Evolutionary conservation across 2,329 filamentous ascomycete species (phyloP).

Genomic region (Madurella fahalii): DNA sequence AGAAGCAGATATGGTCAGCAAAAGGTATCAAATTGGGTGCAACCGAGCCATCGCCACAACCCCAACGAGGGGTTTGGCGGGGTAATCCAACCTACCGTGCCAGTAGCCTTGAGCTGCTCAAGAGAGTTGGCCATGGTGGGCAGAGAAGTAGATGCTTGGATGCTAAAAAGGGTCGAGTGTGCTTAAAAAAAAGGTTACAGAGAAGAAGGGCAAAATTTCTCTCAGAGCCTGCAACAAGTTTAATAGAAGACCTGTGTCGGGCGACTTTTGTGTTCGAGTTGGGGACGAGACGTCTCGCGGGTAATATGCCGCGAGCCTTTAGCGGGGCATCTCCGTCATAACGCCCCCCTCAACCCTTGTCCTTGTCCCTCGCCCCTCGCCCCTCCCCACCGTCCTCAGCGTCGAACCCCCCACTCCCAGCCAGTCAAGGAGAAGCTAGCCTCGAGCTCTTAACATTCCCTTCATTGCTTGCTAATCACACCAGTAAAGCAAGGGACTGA

Average conservation of each 20-base stretch:
- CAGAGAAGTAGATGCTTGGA: conserved; percentile 2
- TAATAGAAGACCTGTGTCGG: conserved; percentile 2
- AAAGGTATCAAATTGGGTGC: neutral
- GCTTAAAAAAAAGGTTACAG: neutral
- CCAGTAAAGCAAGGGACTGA: neutral
- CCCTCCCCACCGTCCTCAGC: neutral
- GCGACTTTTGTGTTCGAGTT: conserved; percentile 1
- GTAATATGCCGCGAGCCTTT: conserved; percentile 14
- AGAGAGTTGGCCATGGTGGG: conserved; percentile 76
- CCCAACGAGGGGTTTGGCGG: conserved; percentile 31
- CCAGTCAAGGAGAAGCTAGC: neutral
- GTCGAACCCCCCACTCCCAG: neutral
- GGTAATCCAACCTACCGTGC: conserved; percentile 71
- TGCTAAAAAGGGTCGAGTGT: neutral
- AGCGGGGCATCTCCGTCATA: conserved; percentile 12
- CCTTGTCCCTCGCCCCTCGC: conserved; percentile 1
- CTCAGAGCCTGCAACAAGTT: neutral
- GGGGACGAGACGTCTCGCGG: conserved; percentile 3
- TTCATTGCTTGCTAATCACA: neutral
- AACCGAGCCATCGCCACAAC: conserved; percentile 1
- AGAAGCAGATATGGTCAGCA: conserved; percentile 26
- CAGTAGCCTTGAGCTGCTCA: conserved; percentile 93
- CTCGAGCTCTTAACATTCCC: neutral
- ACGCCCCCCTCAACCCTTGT: conserved; percentile 1
- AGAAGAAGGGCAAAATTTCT: neutral